Evolutionary conservation across 805 yeast genomes (phyloP), one percentile per base, ranked within the genome.

Genomic region (Schwanniomyces yamadae): DNA sequence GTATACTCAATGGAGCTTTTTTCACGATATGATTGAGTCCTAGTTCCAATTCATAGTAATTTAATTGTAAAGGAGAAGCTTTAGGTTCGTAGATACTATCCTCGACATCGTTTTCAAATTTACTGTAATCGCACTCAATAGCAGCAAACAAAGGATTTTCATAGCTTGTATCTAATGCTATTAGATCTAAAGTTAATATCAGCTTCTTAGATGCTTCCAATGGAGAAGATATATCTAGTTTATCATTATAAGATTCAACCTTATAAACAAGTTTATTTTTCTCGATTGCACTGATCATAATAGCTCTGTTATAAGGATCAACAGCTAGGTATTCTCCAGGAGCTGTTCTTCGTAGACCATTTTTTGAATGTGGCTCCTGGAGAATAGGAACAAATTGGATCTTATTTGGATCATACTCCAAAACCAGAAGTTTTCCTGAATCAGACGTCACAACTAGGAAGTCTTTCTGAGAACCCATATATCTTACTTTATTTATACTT

Each of bases 71-170:
- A 1, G 44, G 41, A 7, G 52, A 41, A 4, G 26, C 10, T 5
- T 37, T 40, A 4, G 42, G 26, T 42, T 52, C 42, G 35, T 39
- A 28, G 4, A 29, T 14, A 6, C 12, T n/a, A 11, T 27, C 38
- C 5, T 28, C 23, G n/a, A n/a, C n/a, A 9, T 27, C 29, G 14
- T 10, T 16, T 7, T 27, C 20, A 8, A 27, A 27, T 8, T n/a
- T 14, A 5, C 65, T 50, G 39, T 77, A 71, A 35, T 77, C 82
- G 6, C 75, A 61, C 52, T 91, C 98, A 6, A 93, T 59, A 0
- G 90, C 73, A 0, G 88, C 95, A 72, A 90, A 91, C 7, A 78
- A 54, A 0, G 98, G 98, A 50, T 88, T 89, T 13, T 84, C 93
- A 55, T 71, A 82, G 0, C 82, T 85, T 2, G 82, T 83, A 53